Conservation (phyloP, 2,329 filamentous ascomycete genomes). For the Phialophora chinensis region DNA sequence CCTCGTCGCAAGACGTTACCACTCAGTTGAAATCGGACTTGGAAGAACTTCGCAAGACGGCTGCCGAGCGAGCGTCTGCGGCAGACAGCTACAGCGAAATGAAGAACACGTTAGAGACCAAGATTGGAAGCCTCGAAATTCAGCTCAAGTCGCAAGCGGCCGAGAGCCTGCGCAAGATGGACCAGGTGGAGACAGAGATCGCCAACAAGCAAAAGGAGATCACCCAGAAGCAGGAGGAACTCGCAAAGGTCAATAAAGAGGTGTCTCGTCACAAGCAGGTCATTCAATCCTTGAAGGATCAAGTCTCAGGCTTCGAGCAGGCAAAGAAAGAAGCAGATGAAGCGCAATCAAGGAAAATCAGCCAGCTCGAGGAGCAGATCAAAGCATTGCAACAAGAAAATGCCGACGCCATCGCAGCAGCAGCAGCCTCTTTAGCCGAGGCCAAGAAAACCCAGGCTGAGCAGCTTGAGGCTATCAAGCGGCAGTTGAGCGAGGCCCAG, state of each 20-base stretch:
- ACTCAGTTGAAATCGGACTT: slow-evolving; percentile 23
- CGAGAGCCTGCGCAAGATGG: slow-evolving; percentile 25
- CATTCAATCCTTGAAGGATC: slow-evolving; percentile 30
- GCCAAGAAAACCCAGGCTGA: slow-evolving; percentile 28
- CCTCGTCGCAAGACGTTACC: slow-evolving; percentile 20
- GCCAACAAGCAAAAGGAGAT: slow-evolving; percentile 33
- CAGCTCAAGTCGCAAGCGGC: slow-evolving; percentile 30
- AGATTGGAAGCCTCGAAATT: slow-evolving; percentile 24
- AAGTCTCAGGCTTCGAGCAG: slow-evolving; percentile 29
- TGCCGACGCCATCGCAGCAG: slow-evolving; percentile 40
- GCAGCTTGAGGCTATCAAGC: slow-evolving; percentile 25
- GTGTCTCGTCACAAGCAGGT: slow-evolving; percentile 32
- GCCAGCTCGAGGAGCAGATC: slow-evolving; percentile 30
- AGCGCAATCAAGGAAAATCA: slow-evolving; percentile 19
- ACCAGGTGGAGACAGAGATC: slow-evolving; percentile 24
- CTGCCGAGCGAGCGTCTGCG: slow-evolving; percentile 22
- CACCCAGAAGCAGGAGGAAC: slow-evolving; percentile 29
- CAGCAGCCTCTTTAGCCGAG: slow-evolving; percentile 41
- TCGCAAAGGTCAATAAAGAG: slow-evolving; percentile 30
- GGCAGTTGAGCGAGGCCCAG: slow-evolving; percentile 46
- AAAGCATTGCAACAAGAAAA: slow-evolving; percentile 29
- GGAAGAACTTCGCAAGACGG: slow-evolving; percentile 21
- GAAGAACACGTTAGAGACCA: slow-evolving; percentile 33
- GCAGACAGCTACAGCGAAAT: slow-evolving; percentile 31
- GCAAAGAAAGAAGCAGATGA: slow-evolving; percentile 26